These are phyloP conservation scores for Opeltia flavorubescens DNA, from an alignment of 495 filamentous ascomycete species.

Conservation along the genomic window DNA sequence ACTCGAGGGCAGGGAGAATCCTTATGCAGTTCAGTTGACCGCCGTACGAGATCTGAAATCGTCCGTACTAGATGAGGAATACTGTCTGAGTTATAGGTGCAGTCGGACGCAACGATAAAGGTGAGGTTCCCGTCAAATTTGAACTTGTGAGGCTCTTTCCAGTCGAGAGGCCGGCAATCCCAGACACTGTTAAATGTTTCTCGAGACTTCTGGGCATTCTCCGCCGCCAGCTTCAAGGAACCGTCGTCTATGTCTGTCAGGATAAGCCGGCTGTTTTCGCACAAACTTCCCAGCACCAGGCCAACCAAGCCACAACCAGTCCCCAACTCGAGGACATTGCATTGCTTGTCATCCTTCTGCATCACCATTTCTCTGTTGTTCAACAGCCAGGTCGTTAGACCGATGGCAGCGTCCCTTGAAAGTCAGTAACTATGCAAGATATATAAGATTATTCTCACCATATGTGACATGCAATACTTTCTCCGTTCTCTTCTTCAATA, in stretches of 20 bases:
- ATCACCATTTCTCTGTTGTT: constrained; percentile 1
- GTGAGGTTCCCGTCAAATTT: constrained; percentile 35
- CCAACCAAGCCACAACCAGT: constrained; percentile 78
- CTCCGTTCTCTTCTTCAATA: constrained; percentile 83
- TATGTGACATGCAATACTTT: constrained; percentile 88
- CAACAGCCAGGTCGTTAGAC: constrained; percentile 33
- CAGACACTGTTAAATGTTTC: neutral
- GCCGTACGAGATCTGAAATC: constrained; percentile 37
- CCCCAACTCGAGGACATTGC: constrained; percentile 64
- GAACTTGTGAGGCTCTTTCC: constrained; percentile 35
- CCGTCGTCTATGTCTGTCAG: constrained; percentile 75
- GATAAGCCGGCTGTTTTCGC: constrained; percentile 40
- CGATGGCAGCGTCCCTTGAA: constrained; percentile 55
- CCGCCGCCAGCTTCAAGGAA: constrained; percentile 34
- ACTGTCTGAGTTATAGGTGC: constrained; percentile 86
- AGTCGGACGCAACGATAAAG: constrained; percentile 73
- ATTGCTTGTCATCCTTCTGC: constrained; percentile 2
- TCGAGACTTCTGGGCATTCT: constrained; percentile 21
- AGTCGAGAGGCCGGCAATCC: constrained; percentile 41
- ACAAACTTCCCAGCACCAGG: constrained; percentile 49
- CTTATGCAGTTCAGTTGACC: constrained; percentile 3
- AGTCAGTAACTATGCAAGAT: constrained; percentile 3
- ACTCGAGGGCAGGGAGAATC: constrained; percentile 40
- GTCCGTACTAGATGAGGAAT: constrained; percentile 61
- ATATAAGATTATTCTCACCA: constrained; percentile 44